Evolutionary conservation across 2,329 filamentous ascomycete genomes (phyloP).

Genomic region (Colletotrichum sp.): DNA sequence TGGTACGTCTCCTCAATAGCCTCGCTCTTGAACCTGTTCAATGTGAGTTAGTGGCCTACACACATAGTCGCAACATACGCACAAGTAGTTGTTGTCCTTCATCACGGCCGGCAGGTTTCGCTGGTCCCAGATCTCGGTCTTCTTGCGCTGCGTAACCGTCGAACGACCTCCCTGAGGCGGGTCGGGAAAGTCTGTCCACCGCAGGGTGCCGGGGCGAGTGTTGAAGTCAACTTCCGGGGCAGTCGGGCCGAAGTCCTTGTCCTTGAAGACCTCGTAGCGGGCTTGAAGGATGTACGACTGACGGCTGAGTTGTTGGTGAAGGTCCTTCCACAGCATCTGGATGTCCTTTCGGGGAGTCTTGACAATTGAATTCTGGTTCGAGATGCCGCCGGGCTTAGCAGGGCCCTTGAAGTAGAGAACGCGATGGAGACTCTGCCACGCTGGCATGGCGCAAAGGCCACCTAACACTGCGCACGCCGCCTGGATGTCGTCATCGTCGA

Average conservation of each 20-base stretch:
- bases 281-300: slow-evolving; percentile 63
- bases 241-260: slow-evolving; percentile 49
- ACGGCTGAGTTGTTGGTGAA: slow-evolving; percentile 58
- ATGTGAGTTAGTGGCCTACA: not conserved
- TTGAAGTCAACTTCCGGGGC: slow-evolving; percentile 43
- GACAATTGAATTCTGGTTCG: slow-evolving; percentile 36
- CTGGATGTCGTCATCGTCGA: slow-evolving; percentile 54
- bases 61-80: not conserved
- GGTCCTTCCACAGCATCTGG: slow-evolving; percentile 52
- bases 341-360: slow-evolving; percentile 35
- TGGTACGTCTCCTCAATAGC: slow-evolving; percentile 57
- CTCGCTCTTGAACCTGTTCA: slow-evolving; percentile 55
- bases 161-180: slow-evolving; percentile 52
- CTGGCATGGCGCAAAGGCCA: slow-evolving; percentile 61
- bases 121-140: slow-evolving; percentile 61
- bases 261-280: slow-evolving; percentile 57
- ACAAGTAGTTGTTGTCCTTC: slow-evolving; percentile 59
- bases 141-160: slow-evolving; percentile 55
- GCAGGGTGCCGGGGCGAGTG: slow-evolving; percentile 49
- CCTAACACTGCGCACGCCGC: slow-evolving; percentile 58
- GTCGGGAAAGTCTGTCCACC: slow-evolving; percentile 67
- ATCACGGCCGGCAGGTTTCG: slow-evolving; percentile 52
- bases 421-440: slow-evolving; percentile 53
- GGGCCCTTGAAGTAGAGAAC: slow-evolving; percentile 60
- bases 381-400: slow-evolving; percentile 48